Conservation (phyloP, 1,284 basidiomycete genomes). For the Trichosporon sp. region DNA sequence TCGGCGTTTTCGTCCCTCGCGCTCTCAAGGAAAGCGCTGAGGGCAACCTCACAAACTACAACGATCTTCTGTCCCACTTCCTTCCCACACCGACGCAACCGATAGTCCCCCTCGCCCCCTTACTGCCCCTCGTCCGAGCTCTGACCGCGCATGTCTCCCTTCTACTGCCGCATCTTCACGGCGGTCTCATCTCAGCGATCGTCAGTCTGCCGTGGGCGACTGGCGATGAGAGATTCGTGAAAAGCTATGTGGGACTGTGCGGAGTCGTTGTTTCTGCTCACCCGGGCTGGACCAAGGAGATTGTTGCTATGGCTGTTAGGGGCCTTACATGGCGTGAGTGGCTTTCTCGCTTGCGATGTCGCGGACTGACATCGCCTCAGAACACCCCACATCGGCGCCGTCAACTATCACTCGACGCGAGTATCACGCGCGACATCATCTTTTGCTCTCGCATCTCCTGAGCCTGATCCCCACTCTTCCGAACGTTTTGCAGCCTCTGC, state of each 20-base stretch:
- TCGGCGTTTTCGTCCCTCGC: slow-evolving; percentile 46
- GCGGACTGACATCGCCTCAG: not conserved
- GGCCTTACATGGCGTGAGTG: slow-evolving; percentile 82
- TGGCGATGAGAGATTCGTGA: slow-evolving; percentile 69
- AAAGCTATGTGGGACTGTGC: slow-evolving; percentile 78
- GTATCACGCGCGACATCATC: slow-evolving; percentile 82
- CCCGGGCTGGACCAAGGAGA: slow-evolving; percentile 81
- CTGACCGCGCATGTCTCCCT: slow-evolving; percentile 63
- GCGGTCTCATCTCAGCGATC: slow-evolving; percentile 80
- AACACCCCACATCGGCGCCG: not conserved
- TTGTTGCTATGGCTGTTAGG: slow-evolving; percentile 72
- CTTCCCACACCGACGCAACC: slow-evolving; percentile 36
- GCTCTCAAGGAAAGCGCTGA: slow-evolving; percentile 39
- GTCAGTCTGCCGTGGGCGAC: slow-evolving; percentile 86
- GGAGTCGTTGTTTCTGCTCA: slow-evolving; percentile 90
- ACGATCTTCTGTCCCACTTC: slow-evolving; percentile 55
- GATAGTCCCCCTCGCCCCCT: slow-evolving; percentile 40
- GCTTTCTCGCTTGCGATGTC: not conserved
- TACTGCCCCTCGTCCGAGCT: slow-evolving; percentile 54
- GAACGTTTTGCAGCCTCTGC: slow-evolving; percentile 74
- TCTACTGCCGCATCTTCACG: slow-evolving; percentile 55
- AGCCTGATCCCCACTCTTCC: slow-evolving; percentile 84
- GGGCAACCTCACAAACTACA: slow-evolving; percentile 50
- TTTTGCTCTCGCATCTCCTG: slow-evolving; percentile 75
- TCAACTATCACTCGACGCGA: slow-evolving; percentile 64